Percentiles rank a stretch among this genome's conserved stretches.
phyloP scores from a whole-genome alignment of 2,329 filamentous ascomycete species.

The Monosporascus sp. region DNA sequence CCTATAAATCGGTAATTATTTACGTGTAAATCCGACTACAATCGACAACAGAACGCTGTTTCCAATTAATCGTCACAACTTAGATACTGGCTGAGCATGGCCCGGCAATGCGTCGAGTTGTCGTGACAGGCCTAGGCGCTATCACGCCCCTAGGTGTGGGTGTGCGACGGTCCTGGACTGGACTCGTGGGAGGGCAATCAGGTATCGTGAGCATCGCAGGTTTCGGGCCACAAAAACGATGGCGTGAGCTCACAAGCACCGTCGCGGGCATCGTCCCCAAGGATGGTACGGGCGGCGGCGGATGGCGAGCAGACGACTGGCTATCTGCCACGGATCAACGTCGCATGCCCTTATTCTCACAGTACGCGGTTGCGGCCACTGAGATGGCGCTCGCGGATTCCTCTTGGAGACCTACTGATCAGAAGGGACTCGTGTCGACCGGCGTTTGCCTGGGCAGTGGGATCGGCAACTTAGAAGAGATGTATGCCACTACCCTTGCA shows the following conservation, averaged over 20 bases:
- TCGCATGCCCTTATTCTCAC: constrained; percentile 85
- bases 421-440: constrained; percentile 66
- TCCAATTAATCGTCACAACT: background rate
- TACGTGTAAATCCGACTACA: too few relatives aligned
- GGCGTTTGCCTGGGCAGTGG: constrained; percentile 93
- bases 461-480: constrained; percentile 88
- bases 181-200: constrained; percentile 72
- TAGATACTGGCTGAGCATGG: constrained; percentile 24
- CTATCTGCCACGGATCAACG: constrained; percentile 51
- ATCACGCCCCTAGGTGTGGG: constrained; percentile 81
- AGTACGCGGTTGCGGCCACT: constrained; percentile 83
- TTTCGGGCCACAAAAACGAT: constrained; percentile 51
- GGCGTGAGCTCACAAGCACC: constrained; percentile 72
- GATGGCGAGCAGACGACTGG: constrained; percentile 52
- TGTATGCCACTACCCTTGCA: constrained; percentile 75
- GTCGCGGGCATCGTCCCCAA: constrained; percentile 78
- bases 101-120: constrained; percentile 62
- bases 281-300: constrained; percentile 35
- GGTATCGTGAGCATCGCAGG: constrained; percentile 71
- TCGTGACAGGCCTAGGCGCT: constrained; percentile 77
- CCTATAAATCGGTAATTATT: too few relatives aligned
- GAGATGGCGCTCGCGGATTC: constrained; percentile 83
- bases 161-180: constrained; percentile 70
- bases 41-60: too few relatives aligned
- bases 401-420: constrained; percentile 60